A percentile compares a stretch with the other conserved stretches of the same genome.
Evolutionary conservation across 495 filamentous ascomycete genomes (phyloP).

Genomic region (Penicillium argentinense): DNA sequence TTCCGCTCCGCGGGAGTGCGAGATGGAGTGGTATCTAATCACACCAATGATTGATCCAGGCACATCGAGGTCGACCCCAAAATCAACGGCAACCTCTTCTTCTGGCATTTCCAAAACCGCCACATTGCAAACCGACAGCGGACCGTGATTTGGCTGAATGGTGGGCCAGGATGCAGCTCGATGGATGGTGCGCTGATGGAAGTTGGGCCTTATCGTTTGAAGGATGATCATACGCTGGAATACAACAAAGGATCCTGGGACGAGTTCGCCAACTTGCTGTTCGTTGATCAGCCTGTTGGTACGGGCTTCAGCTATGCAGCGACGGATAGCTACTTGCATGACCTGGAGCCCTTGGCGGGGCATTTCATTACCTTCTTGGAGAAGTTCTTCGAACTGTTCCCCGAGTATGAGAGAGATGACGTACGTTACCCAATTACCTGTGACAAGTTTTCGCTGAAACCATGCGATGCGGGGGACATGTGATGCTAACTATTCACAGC

Average conservation of each 20-base stretch:
- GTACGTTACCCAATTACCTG: slow-evolving; percentile 51
- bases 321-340: slow-evolving; percentile 78
- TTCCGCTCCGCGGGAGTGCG: too few species aligned
- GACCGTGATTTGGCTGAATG: slow-evolving; percentile 96
- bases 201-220: slow-evolving; percentile 87
- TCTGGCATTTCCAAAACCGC: slow-evolving; percentile 95
- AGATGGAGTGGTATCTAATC: neutral
- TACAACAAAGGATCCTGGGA: slow-evolving; percentile 94
- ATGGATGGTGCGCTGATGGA: slow-evolving; percentile 99
- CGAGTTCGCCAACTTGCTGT: slow-evolving; percentile 94
- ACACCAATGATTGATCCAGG: slow-evolving; percentile 40
- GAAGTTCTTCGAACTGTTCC: slow-evolving; percentile 86
- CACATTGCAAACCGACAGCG: slow-evolving; percentile 91
- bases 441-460: slow-evolving; percentile 3
- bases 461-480: neutral
- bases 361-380: slow-evolving; percentile 88
- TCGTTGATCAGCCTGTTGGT: slow-evolving; percentile 95
- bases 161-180: slow-evolving; percentile 93
- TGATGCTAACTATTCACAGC: slow-evolving; percentile 51
- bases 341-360: slow-evolving; percentile 82
- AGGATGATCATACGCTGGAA: slow-evolving; percentile 68
- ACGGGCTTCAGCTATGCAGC: slow-evolving; percentile 96
- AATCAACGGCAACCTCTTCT: slow-evolving; percentile 91
- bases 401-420: slow-evolving; percentile 90
- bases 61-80: slow-evolving; percentile 86